Conservation (phyloP, 1,139 yeast genomes). For the Taiozyma onychis region DNA sequence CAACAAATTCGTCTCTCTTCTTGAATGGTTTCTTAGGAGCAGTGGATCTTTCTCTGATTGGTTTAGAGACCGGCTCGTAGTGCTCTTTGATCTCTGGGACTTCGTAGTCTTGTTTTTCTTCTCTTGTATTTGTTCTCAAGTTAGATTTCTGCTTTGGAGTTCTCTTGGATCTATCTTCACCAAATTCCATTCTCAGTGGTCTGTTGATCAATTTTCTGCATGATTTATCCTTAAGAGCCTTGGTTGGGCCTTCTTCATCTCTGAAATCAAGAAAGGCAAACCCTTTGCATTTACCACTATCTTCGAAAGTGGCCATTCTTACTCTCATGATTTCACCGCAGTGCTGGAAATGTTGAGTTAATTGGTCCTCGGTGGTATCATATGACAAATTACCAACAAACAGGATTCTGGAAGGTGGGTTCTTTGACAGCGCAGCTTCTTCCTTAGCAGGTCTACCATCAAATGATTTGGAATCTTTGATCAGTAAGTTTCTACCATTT, state of each 20-base stretch:
- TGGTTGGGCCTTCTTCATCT: slow-evolving; percentile 74
- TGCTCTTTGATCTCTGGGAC: background rate
- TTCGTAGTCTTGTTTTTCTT: background rate
- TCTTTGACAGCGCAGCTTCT: slow-evolving; percentile 43
- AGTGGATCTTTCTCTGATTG: slow-evolving; percentile 19
- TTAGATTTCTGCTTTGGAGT: slow-evolving; percentile 34
- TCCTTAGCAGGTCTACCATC: slow-evolving; percentile 83
- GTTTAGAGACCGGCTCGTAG: slow-evolving; percentile 12
- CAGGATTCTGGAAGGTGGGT: slow-evolving; percentile 84
- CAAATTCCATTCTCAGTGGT: slow-evolving; percentile 81
- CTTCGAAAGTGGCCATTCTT: slow-evolving; percentile 97
- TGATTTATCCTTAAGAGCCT: slow-evolving; percentile 69
- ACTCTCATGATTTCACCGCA: slow-evolving; percentile 73
- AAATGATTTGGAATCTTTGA: slow-evolving; percentile 73
- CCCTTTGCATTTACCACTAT: slow-evolving; percentile 93
- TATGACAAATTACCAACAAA: slow-evolving; percentile 92
- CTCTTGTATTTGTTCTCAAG: slow-evolving; percentile 2
- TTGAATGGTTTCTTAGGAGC: slow-evolving; percentile 6
- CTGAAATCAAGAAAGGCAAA: slow-evolving; percentile 89
- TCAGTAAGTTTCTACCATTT: slow-evolving; percentile 81
- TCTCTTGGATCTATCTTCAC: slow-evolving; percentile 90
- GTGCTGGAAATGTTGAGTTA: slow-evolving; percentile 71
- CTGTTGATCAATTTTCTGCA: slow-evolving; percentile 68
- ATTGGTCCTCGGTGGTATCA: slow-evolving; percentile 79
- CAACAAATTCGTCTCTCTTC: slow-evolving; percentile 10